Conservation (phyloP, 257 asterid genomes). For the Primulina tabacum region DNA sequence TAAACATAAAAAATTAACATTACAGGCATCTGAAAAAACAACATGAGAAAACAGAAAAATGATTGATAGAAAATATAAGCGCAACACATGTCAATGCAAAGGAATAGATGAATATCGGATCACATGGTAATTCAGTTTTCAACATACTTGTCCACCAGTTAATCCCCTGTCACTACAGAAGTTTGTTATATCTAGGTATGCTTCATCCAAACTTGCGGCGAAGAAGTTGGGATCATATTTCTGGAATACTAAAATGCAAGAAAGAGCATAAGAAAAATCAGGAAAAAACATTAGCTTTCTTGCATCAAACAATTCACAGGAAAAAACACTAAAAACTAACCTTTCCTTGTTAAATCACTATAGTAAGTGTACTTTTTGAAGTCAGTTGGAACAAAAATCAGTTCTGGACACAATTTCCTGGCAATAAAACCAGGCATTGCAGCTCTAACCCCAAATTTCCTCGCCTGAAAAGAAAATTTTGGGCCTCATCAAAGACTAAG, state of each 20-base stretch:
- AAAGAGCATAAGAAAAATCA: constrained; percentile 23
- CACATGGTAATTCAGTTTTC: constrained; percentile 19
- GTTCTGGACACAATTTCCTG: constrained; percentile 73
- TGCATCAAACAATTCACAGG: constrained; percentile 18
- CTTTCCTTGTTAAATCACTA: constrained; percentile 83
- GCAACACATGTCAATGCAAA: constrained; percentile 4
- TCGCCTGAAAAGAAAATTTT: constrained; percentile 58
- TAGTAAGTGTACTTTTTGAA: constrained; percentile 79
- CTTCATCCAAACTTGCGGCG: constrained; percentile 95
- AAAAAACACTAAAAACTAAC: constrained; percentile 36
- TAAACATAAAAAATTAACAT: constrained; percentile 19
- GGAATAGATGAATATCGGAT: constrained; percentile 14
- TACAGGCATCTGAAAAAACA: constrained; percentile 22
- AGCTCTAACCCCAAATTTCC: constrained; percentile 94
- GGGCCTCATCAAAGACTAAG: constrained; percentile 18
- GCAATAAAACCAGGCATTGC: constrained; percentile 99
- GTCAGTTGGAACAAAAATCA: constrained; percentile 76
- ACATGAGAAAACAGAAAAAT: constrained; percentile 10
- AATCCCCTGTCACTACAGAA: constrained; percentile 66
- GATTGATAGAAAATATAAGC: constrained; percentile 11
- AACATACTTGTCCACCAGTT: constrained; percentile 75
- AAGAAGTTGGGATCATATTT: constrained; percentile 75
- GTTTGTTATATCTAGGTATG: constrained; percentile 88
- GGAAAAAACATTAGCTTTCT: constrained; percentile 7
- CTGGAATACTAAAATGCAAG: constrained; percentile 61